Evolutionary conservation across 2,329 filamentous ascomycete species (phyloP).

Genomic region (Colletotrichum australisinense): DNA sequence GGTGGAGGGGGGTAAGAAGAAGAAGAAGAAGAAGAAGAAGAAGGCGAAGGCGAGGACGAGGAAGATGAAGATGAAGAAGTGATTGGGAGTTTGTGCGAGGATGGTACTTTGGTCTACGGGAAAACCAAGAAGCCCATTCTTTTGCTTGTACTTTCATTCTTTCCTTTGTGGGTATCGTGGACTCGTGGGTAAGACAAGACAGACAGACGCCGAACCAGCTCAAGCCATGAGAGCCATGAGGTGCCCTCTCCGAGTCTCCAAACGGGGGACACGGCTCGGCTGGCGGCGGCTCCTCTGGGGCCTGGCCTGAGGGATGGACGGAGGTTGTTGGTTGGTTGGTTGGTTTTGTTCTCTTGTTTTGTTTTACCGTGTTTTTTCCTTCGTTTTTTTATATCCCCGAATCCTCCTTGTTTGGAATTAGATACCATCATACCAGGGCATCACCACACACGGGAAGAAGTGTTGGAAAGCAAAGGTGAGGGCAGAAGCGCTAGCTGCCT

Average conservation of each 20-base stretch:
- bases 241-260: slow-evolving; percentile 12
- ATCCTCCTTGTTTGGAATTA: slow-evolving; percentile 14
- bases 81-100: too few relatives aligned
- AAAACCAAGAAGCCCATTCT: background rate
- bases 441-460: background rate
- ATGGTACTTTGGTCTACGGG: background rate
- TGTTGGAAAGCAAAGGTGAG: background rate
- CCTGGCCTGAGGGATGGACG: background rate
- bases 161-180: background rate
- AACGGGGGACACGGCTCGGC: slow-evolving; percentile 10
- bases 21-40: background rate
- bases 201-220: slow-evolving; percentile 17
- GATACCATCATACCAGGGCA: background rate
- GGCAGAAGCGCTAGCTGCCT: slow-evolving; percentile 3
- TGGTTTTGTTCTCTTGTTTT: background rate
- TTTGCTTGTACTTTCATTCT: background rate
- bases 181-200: slow-evolving; percentile 29
- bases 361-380: background rate
- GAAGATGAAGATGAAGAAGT: too few relatives aligned
- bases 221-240: background rate
- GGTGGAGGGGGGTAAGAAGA: background rate
- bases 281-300: slow-evolving; percentile 22
- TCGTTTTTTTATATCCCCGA: background rate
- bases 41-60: background rate
- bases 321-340: background rate